phyloP scores from a whole-genome alignment of 208 protist species.

The Phytomonas francai region DNA sequence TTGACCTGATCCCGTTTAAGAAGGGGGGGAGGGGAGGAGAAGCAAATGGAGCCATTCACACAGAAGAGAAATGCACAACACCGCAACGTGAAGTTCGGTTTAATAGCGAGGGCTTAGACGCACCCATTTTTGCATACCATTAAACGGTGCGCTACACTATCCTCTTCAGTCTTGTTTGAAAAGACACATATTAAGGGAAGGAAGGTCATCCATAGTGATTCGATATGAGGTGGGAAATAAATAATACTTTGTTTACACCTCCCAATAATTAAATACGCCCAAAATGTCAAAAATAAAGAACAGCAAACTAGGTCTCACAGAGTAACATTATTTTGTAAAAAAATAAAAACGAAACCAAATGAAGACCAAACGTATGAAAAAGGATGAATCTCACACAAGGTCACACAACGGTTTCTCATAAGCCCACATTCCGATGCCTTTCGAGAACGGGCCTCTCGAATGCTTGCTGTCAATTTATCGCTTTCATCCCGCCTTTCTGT shows the following conservation, averaged over 20 bases:
- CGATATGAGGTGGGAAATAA: neutral
- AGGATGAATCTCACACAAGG: neutral
- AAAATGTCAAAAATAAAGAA: neutral
- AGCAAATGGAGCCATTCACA: neutral
- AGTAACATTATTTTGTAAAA: constrained; percentile 2
- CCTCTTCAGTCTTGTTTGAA: neutral
- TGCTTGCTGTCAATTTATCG: neutral
- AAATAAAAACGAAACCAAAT: constrained; percentile 11
- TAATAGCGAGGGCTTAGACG: neutral
- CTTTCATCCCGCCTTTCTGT: neutral
- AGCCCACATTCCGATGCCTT: neutral
- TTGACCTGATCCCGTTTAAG: neutral
- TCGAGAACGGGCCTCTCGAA: neutral
- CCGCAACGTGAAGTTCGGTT: neutral
- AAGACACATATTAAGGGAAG: neutral
- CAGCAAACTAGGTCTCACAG: neutral
- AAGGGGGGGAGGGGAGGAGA: too few relatives aligned
- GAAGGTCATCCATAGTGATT: neutral
- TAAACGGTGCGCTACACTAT: neutral
- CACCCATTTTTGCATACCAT: neutral
- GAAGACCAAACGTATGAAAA: constrained; percentile 1
- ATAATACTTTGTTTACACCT: neutral
- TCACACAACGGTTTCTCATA: neutral
- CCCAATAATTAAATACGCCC: neutral
- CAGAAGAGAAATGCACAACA: neutral